A percentile compares a stretch with the other conserved stretches of the same genome.
Conservation (phyloP, 495 filamentous ascomycete genomes). For the Venustampulla echinocandica region DNA sequence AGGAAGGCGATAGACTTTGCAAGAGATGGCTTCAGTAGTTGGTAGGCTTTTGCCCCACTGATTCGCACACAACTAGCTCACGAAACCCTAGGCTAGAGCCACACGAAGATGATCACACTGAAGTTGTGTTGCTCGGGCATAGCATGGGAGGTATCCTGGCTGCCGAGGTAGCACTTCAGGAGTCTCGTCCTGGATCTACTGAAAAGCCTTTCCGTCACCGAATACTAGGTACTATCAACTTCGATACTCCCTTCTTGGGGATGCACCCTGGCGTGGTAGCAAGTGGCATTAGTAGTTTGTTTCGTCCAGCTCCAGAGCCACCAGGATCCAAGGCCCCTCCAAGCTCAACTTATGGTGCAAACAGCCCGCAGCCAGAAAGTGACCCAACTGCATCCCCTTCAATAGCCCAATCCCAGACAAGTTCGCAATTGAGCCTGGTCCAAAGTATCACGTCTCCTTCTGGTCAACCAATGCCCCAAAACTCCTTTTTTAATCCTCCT, state of each 20-base stretch:
- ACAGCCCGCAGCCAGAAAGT: slow-evolving; percentile 5
- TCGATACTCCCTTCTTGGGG: slow-evolving; percentile 81
- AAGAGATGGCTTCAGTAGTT: slow-evolving; percentile 70
- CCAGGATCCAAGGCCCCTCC: slow-evolving; percentile 10
- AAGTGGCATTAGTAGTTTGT: slow-evolving; percentile 69
- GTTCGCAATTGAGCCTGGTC: slow-evolving; percentile 10
- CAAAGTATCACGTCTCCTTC: slow-evolving; percentile 13
- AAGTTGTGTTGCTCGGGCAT: slow-evolving; percentile 79
- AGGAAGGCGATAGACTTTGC: slow-evolving; percentile 65
- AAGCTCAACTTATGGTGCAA: slow-evolving; percentile 4
- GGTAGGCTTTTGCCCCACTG: slow-evolving; percentile 37
- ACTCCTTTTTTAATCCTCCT: slow-evolving; percentile 63
- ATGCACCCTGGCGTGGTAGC: slow-evolving; percentile 82
- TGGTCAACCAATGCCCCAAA: slow-evolving; percentile 21
- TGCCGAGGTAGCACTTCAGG: slow-evolving; percentile 67
- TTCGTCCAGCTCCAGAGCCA: slow-evolving; percentile 47
- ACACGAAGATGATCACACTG: slow-evolving; percentile 64
- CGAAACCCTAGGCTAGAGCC: slow-evolving; percentile 53
- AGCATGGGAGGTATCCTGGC: slow-evolving; percentile 83
- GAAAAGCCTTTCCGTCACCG: slow-evolving; percentile 53
- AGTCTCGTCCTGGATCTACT: slow-evolving; percentile 23
- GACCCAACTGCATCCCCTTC: slow-evolving; percentile 15
- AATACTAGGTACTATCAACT: slow-evolving; percentile 73
- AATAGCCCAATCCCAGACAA: slow-evolving; percentile 3
- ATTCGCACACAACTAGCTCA: slow-evolving; percentile 10